These are phyloP conservation scores for Hanseniaspora lindneri DNA, from an alignment of 805 yeast genomes.

Conservation along the genomic window DNA sequence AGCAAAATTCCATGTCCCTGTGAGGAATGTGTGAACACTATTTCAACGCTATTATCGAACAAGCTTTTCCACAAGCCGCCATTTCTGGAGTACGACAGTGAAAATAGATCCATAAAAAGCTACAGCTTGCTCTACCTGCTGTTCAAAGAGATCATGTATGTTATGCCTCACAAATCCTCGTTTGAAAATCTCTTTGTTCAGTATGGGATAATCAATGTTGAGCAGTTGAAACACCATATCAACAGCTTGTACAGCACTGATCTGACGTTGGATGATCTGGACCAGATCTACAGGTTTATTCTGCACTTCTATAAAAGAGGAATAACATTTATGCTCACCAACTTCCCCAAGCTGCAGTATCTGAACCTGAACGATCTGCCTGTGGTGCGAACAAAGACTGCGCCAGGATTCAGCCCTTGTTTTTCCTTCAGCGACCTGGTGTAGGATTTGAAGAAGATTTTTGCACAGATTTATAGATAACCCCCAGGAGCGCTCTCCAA, in stretches of 20 bases:
- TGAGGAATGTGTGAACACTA: not conserved
- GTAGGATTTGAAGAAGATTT: not conserved
- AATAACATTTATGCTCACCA: not conserved
- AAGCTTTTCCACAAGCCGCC: not conserved
- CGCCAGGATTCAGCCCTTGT: not conserved
- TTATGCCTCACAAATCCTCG: conserved; percentile 5
- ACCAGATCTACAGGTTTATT: not conserved
- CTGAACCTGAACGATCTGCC: conserved; percentile 9
- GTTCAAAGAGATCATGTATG: conserved; percentile 7
- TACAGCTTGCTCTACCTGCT: conserved; percentile 1
- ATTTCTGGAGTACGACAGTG: not conserved
- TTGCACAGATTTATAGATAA: not conserved
- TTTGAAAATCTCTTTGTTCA: conserved; percentile 2
- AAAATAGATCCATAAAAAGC: not conserved
- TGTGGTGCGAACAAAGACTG: not conserved
- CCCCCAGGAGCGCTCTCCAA: too few relatives aligned
- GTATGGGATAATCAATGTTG: not conserved
- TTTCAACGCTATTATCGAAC: not conserved
- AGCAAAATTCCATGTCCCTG: conserved; percentile 10
- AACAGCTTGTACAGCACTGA: not conserved
- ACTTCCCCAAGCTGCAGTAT: conserved; percentile 1
- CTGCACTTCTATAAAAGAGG: conserved; percentile 5
- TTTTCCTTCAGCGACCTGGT: not conserved
- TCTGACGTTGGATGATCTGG: not conserved
- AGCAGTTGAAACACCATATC: not conserved